Base-by-base conservation (phyloP, 176 grass and related monocot genomes). In the Lolium multiflorum region DNA sequence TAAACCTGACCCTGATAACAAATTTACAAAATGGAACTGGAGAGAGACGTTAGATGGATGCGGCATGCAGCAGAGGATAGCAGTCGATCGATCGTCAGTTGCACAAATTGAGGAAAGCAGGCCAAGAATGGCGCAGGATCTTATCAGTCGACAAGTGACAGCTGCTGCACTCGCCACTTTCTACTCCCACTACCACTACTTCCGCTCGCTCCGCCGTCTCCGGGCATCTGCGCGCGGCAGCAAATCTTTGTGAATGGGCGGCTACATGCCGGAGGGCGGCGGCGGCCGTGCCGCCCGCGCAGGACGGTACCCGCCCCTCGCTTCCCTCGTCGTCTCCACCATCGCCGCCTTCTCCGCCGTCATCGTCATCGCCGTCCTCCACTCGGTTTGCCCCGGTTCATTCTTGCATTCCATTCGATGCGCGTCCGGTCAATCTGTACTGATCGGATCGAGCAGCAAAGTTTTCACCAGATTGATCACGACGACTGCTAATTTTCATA, bases 341-440 rank as follows among this genome's bases (percentile, higher is more conserved):
- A 90, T 90, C 83, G 88, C 88, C 72, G 88, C 88, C 77, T 85
- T 76, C 88, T 89, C 88, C 50, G 78, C 78, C 50, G 83, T 86
- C 71, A 59, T 90, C 83, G 71, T 82, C 61, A 37, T 90, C 88
- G 83, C 71, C 88, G 46, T 90, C 83, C 2, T 89, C 82, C 88
- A 74, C 68, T 85, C 82, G 82, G 88, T 89, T 21, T 24, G 38
- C 11, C 15, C 0, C 25, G 4, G 7, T 54, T 28, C 13, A 1
- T 18, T 78, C 55, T 78, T n/a, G 17, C 68, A 6, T 38, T 39
- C 58, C 0, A 9, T 39, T 9, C 52, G 5, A 14, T 14, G n/a
- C 20, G 1, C 14, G 10, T 4, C 7, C 50, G 1, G 6, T 38
- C 17, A 5, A 43, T 77, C 10, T 3, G 16, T 3, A 9, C 10